These are phyloP conservation scores for Olyra latifolia DNA, from an alignment of 176 grass and related monocot species.

Conservation along the genomic window DNA sequence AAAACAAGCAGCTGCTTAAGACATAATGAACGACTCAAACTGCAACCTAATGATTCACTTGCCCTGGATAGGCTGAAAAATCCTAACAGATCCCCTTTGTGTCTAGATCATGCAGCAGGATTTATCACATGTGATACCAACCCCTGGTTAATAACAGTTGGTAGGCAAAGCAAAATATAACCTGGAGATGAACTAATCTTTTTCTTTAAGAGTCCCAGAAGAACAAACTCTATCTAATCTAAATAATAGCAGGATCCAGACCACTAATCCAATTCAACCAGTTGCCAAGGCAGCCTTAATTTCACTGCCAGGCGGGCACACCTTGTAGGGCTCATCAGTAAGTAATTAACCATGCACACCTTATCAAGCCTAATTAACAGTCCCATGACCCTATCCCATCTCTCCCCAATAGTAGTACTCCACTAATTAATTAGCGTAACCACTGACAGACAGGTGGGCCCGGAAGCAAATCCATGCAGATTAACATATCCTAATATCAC, in stretches of 20 bases:
- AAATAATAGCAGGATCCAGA: not conserved
- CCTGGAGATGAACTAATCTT: not conserved
- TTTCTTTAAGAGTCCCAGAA: not conserved
- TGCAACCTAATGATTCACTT: not conserved
- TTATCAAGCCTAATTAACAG: not conserved
- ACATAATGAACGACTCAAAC: not conserved
- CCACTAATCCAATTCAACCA: not conserved
- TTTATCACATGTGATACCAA: conserved; percentile 13
- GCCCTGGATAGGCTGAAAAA: not conserved
- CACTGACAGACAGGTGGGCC: not conserved
- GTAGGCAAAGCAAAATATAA: not conserved
- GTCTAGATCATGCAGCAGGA: conserved; percentile 9
- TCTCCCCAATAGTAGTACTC: not conserved
- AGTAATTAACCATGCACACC: not conserved
- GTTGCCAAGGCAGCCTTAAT: not conserved
- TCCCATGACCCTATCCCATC: not conserved
- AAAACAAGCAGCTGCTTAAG: not conserved
- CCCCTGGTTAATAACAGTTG: not conserved
- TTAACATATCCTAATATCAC: not conserved
- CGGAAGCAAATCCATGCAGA: conserved; percentile 10
- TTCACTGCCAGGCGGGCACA: not conserved
- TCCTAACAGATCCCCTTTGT: not conserved
- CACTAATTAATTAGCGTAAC: not conserved
- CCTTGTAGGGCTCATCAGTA: not conserved
- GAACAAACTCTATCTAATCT: not conserved